These are phyloP conservation scores for Medicago lupulina DNA, from an alignment of 306 rosid species.

Conservation along the genomic window DNA sequence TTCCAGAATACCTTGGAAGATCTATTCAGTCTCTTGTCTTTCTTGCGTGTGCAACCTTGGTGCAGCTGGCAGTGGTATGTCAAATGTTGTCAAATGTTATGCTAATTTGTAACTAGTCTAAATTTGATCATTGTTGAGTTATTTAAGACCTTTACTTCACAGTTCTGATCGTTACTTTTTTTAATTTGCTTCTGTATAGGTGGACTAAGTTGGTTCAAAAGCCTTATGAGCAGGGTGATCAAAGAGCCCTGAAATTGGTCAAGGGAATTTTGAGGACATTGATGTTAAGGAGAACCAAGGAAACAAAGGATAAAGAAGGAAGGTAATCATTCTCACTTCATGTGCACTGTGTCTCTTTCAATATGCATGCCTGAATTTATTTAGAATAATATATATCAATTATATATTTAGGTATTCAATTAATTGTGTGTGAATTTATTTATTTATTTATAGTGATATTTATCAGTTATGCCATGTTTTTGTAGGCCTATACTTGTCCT, in stretches of 20 bases:
- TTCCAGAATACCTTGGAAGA: conserved; percentile 91
- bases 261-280: conserved; percentile 82
- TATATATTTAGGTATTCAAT: background rate
- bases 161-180: background rate
- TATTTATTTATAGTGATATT: conserved; percentile 1
- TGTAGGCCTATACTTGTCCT: conserved; percentile 81
- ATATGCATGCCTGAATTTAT: background rate
- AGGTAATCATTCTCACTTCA: conserved; percentile 55
- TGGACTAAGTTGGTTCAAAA: conserved; percentile 82
- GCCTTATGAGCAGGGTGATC: conserved; percentile 76
- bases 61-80: conserved; percentile 84
- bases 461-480: conserved; percentile 34
- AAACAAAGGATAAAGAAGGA: conserved; percentile 74
- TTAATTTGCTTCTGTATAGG: conserved; percentile 50
- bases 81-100: conserved; percentile 21
- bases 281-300: conserved; percentile 85
- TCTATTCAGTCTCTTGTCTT: conserved; percentile 75
- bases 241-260: conserved; percentile 69
- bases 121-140: background rate
- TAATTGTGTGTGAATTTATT: background rate
- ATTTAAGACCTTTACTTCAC: background rate
- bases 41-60: conserved; percentile 94
- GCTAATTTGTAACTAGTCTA: background rate
- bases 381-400: conserved; percentile 15
- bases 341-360: background rate